These are phyloP conservation scores for Trichoderma lentiforme DNA, from an alignment of 2,329 filamentous ascomycete genomes.

Conservation along the genomic window DNA sequence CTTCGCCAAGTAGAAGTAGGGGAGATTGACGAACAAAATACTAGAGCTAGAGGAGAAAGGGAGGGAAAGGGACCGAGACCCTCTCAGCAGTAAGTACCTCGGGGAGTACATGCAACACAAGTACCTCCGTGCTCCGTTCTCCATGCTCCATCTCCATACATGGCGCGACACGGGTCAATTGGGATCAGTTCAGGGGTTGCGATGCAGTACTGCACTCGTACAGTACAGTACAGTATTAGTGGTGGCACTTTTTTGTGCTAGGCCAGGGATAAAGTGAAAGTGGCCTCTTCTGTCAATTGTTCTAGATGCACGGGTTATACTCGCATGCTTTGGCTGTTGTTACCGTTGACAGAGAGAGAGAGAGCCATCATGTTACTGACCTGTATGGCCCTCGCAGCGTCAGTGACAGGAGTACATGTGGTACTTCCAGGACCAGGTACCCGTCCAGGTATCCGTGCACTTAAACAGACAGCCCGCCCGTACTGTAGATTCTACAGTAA, in stretches of 20 bases:
- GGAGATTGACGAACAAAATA: conserved; percentile 13
- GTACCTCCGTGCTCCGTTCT: conserved; percentile 8
- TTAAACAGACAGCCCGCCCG: background rate
- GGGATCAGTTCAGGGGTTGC: conserved; percentile 11
- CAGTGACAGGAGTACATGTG: background rate
- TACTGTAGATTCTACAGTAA: background rate
- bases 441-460: background rate
- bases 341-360: background rate
- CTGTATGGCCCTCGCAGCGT: background rate
- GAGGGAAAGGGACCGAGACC: background rate
- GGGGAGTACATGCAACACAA: conserved; percentile 2
- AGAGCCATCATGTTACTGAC: background rate
- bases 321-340: background rate
- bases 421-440: background rate
- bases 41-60: conserved; percentile 11
- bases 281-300: background rate
- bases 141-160: conserved; percentile 1
- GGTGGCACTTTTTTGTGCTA: background rate
- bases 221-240: background rate
- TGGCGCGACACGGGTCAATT: conserved; percentile 18
- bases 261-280: background rate
- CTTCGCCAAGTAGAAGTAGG: background rate
- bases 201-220: background rate
- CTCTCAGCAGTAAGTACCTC: background rate
- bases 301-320: background rate